Evolutionary conservation across 1,139 yeast genomes (phyloP).

Genomic region (Schizosaccharomyces versatilis): DNA sequence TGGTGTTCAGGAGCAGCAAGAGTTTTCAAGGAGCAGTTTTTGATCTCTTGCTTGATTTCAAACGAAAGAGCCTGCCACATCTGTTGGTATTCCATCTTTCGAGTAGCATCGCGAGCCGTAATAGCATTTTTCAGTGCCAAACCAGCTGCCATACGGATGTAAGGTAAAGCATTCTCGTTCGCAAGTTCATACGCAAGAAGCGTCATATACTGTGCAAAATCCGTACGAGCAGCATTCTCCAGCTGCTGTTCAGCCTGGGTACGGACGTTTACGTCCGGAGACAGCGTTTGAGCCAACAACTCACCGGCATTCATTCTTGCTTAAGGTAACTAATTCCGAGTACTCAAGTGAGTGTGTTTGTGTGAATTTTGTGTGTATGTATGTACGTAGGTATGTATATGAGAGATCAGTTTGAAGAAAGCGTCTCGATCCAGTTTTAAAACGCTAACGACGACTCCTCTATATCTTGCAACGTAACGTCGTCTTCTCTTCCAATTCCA

Average conservation of each 20-base stretch:
- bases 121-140: conserved; percentile 70
- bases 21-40: conserved; percentile 39
- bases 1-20: conserved; percentile 47
- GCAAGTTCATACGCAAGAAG: conserved; percentile 53
- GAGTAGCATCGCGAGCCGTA: conserved; percentile 36
- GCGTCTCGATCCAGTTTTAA: too few relatives aligned
- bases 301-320: conserved; percentile 16
- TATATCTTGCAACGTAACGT: too few relatives aligned
- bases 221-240: conserved; percentile 45
- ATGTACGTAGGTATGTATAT: too few relatives aligned
- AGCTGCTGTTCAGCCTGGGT: conserved; percentile 64
- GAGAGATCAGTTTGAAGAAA: too few relatives aligned
- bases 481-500: too few relatives aligned
- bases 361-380: too few relatives aligned
- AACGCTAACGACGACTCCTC: too few relatives aligned
- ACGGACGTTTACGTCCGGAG: conserved; percentile 27
- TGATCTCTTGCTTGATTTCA: conserved; percentile 39
- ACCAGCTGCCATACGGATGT: conserved; percentile 84
- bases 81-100: conserved; percentile 12
- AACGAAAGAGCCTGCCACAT: conserved; percentile 42
- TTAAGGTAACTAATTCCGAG: conserved; percentile 2
- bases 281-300: conserved; percentile 7
- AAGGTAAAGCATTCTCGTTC: conserved; percentile 42
- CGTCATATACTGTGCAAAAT: conserved; percentile 52
- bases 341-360: too few relatives aligned